Base-by-base conservation (phyloP, 371 early-diverging fungal species). In the Mucor saturninus region DNA sequence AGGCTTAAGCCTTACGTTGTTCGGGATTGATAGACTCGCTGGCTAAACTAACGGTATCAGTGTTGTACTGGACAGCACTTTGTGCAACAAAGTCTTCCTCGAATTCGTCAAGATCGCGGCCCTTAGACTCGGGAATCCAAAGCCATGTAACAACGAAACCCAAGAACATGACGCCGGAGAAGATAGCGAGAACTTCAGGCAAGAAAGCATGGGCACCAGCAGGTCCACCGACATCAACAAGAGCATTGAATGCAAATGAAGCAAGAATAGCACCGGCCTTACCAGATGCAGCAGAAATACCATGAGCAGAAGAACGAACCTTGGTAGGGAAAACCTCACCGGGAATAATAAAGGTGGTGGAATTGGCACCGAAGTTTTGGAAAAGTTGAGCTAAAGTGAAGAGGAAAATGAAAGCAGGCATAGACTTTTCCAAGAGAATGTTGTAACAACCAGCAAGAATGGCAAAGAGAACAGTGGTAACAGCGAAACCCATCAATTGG, bases 301-400 rank as follows among this genome's bases (percentile, higher is more conserved):
- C 95, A 68, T 94, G 94, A 59, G 89, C 88, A 9, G 93, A 91
- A 28, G 95, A 88, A 59, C 95, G 89, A 61, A 88, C 91, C 59
- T 90, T 87, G 15, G 95, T 95, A 15, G 96, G 95, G 86, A 94
- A 96, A 5, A 90, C 87, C 75, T 96, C 97, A 71, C 92, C 90
- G 21, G 97, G 95, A 64, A 93, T 81, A 59, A 96, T 89, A 55
- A 96, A 95, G 31, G 95, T 94, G 37, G 95, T 95, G 46, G 90
- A 72, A 83, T 95, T 95, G 71, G 97, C 93, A 50, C 95, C 95
- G 79, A 94, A 95, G 85, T 95, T 91, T 80, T 87, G 88, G 84
- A 94, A 93, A 14, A 83, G 56, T 72, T 93, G 91, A 11, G 90
- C 89, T 39, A 91, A 73, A 21, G 90, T 89, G 75, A 88, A 92